These are phyloP conservation scores for Saccharomyces jurei DNA, from an alignment of 805 yeast species.

Conservation along the genomic window DNA sequence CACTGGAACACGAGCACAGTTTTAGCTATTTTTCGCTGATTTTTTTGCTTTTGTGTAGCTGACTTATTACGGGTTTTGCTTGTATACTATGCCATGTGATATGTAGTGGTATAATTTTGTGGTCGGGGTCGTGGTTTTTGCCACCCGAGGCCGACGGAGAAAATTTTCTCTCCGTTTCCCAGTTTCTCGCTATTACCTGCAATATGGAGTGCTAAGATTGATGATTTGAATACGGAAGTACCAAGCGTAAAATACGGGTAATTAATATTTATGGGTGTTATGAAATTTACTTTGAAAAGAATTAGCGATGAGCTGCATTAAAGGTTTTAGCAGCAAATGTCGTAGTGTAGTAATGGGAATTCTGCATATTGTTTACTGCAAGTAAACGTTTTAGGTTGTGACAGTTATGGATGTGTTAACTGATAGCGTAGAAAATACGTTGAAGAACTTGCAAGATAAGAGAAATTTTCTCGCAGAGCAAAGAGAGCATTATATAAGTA, in stretches of 20 bases:
- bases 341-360: not conserved
- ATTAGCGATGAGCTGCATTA: not conserved
- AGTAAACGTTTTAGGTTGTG: not conserved
- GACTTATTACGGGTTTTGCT: not conserved
- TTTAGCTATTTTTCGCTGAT: not conserved
- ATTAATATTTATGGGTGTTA: not conserved
- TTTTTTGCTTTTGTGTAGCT: not conserved
- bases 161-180: not conserved
- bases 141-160: not conserved
- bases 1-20: not conserved
- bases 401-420: slow-evolving; percentile 10
- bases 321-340: not conserved
- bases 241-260: not conserved
- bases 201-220: not conserved
- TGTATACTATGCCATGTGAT: not conserved
- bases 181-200: not conserved
- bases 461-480: slow-evolving; percentile 24
- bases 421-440: slow-evolving; percentile 16
- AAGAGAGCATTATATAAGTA: slow-evolving; percentile 15
- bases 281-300: not conserved
- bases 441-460: slow-evolving; percentile 18
- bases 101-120: not conserved
- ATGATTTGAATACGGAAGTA: not conserved
- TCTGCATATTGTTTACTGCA: not conserved
- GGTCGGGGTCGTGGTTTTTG: not conserved